Percentiles rank a stretch among this genome's conserved stretches.
These are phyloP conservation scores for Botryotinia globosa DNA, from an alignment of 2,329 filamentous ascomycete species.

Conservation along the genomic window DNA sequence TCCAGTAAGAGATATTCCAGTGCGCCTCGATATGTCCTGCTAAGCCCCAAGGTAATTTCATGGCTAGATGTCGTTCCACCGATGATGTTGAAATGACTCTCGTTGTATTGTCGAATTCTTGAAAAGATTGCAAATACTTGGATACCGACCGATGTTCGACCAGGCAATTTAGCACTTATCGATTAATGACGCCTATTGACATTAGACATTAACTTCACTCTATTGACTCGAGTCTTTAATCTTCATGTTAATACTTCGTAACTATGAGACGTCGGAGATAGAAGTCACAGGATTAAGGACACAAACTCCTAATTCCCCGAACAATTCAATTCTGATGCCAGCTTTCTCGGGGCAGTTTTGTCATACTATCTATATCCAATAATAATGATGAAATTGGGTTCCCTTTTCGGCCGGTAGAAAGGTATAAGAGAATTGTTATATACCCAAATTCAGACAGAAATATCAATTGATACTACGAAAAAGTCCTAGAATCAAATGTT, in stretches of 20 bases:
- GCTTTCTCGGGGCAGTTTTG: not conserved
- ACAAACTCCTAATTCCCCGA: not conserved
- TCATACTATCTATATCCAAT: not conserved
- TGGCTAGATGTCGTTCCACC: not conserved
- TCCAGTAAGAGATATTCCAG: not conserved
- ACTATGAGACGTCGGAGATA: not conserved
- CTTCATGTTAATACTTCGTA: not conserved
- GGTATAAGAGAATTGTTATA: slow-evolving; percentile 3
- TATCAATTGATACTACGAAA: not conserved
- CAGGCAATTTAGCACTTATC: not conserved
- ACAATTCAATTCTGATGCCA: not conserved
- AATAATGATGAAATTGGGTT: not conserved
- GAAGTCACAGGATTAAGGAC: not conserved
- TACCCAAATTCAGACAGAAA: not conserved
- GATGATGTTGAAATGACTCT: not conserved
- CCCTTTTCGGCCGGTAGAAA: not conserved
- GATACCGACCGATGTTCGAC: too few relatives aligned
- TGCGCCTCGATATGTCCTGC: not conserved
- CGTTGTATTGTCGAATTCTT: not conserved
- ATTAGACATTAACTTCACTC: not conserved
- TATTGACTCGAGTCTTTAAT: not conserved
- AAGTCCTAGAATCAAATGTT: not conserved
- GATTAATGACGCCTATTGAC: not conserved
- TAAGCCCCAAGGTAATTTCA: not conserved
- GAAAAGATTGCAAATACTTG: slow-evolving; percentile 1